Conservation (phyloP, 2,329 filamentous ascomycete genomes). For the Dichotomopilus funicola region DNA sequence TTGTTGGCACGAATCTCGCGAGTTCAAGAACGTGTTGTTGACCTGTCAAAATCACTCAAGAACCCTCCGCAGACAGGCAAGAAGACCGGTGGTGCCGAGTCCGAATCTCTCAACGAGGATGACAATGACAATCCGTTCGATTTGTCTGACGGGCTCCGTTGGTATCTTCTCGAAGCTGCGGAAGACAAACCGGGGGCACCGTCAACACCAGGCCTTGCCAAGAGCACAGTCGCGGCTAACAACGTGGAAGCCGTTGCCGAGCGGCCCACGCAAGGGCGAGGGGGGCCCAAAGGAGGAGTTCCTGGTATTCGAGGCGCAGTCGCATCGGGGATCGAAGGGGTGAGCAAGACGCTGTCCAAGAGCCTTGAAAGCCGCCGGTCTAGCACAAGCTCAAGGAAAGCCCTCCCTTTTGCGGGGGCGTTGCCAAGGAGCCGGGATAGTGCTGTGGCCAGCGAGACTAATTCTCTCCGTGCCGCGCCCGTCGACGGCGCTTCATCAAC, state of each 20-base stretch:
- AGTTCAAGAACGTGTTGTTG: slow-evolving; percentile 87
- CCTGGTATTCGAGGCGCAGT: slow-evolving; percentile 31
- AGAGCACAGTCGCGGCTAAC: slow-evolving; percentile 83
- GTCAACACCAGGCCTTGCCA: slow-evolving; percentile 84
- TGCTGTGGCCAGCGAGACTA: slow-evolving; percentile 51
- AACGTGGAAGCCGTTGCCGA: slow-evolving; percentile 81
- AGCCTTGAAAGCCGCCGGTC: slow-evolving; percentile 87
- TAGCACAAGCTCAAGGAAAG: slow-evolving; percentile 78
- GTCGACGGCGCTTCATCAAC: slow-evolving; percentile 32
- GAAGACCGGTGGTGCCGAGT: slow-evolving; percentile 35
- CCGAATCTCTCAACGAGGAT: slow-evolving; percentile 49
- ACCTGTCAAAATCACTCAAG: slow-evolving; percentile 72
- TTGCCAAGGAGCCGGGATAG: slow-evolving; percentile 40
- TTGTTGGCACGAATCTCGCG: slow-evolving; percentile 89
- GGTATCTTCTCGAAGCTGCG: slow-evolving; percentile 89
- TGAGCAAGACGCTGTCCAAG: slow-evolving; percentile 73
- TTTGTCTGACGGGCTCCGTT: slow-evolving; percentile 85
- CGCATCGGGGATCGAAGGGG: slow-evolving; percentile 59
- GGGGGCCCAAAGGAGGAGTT: slow-evolving; percentile 36
- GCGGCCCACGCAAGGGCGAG: slow-evolving; percentile 46
- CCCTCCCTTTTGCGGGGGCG: slow-evolving; percentile 47
- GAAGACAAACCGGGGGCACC: slow-evolving; percentile 92
- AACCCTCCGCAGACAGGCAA: slow-evolving; percentile 28
- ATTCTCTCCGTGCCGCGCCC: slow-evolving; percentile 46
- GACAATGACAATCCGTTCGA: slow-evolving; percentile 98